Evolutionary conservation across 2,329 filamentous ascomycete species (phyloP).

Genomic region (Claviceps sp.): DNA sequence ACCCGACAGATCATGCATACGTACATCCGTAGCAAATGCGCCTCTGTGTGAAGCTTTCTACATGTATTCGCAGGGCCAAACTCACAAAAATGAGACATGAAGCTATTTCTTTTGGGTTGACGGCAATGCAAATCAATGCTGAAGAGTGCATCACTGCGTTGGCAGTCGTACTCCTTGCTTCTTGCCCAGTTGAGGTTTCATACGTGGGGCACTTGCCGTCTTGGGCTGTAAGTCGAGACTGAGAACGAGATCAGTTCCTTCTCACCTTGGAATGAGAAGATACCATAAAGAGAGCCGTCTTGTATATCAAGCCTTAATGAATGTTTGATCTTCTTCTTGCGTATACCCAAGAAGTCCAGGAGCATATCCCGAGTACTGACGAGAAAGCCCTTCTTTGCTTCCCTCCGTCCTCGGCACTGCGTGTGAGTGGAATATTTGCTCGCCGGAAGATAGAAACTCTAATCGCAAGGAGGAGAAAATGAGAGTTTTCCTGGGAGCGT

Average conservation of each 20-base stretch:
- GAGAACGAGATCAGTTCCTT: not conserved
- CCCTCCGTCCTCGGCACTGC: not conserved
- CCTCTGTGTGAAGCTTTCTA: no score
- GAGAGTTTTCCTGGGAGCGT: constrained; percentile 2
- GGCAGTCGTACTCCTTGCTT: no score
- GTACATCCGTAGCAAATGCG: no score
- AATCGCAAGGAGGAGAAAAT: not conserved
- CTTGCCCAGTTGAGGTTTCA: not conserved
- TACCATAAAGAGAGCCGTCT: no score
- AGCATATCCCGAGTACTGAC: not conserved
- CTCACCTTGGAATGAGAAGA: not conserved
- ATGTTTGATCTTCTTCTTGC: not conserved
- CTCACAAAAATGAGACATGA: no score
- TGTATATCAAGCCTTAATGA: not conserved
- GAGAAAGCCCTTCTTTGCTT: not conserved
- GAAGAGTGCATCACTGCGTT: no score
- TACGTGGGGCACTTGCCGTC: not conserved
- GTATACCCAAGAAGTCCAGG: no score
- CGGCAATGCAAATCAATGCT: no score
- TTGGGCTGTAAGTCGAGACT: not conserved
- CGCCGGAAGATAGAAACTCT: not conserved
- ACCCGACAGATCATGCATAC: no score
- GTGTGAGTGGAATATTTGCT: not conserved
- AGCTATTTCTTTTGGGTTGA: no score
- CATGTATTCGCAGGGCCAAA: no score